Percentiles rank a stretch among this genome's conserved stretches.
phyloP scores from a whole-genome alignment of 2,329 filamentous ascomycete genomes.

The Botryosphaeria dothidea region DNA sequence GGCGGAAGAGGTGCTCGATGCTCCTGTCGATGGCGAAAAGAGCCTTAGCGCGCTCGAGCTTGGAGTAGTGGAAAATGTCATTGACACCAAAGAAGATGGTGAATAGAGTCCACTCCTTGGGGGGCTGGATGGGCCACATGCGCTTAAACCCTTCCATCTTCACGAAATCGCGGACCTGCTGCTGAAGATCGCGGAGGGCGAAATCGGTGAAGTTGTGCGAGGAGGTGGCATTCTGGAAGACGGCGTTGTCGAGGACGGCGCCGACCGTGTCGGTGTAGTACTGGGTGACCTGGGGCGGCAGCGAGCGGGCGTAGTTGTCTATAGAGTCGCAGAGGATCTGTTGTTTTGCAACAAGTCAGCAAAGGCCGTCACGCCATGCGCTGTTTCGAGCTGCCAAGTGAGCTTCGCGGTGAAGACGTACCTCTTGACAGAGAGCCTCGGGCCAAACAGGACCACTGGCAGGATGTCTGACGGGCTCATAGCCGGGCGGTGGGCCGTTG shows the following conservation, averaged over 20 bases:
- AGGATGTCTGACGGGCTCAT: conserved; percentile 28
- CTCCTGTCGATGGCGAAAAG: conserved; percentile 35
- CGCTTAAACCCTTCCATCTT: conserved; percentile 20
- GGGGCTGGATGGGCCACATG: conserved; percentile 22
- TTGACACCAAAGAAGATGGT: conserved; percentile 40
- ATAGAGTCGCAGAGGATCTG: conserved; percentile 21
- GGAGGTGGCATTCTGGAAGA: conserved; percentile 19
- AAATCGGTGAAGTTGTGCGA: conserved; percentile 22
- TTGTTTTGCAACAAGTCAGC: conserved; percentile 26
- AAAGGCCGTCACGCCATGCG: not conserved
- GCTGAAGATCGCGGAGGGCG: conserved; percentile 20
- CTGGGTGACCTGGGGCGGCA: conserved; percentile 18
- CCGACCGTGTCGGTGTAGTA: conserved; percentile 20
- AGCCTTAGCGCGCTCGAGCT: conserved; percentile 31
- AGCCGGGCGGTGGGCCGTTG: conserved; percentile 31
- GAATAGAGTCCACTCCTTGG: conserved; percentile 34
- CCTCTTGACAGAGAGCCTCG: conserved; percentile 39
- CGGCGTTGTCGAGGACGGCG: conserved; percentile 19
- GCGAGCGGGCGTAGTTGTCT: conserved; percentile 20
- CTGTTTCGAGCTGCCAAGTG: not conserved
- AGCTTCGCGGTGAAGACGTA: conserved; percentile 17
- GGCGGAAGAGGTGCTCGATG: conserved; percentile 35
- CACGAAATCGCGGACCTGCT: conserved; percentile 20
- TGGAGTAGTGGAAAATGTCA: conserved; percentile 37
- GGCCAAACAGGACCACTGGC: conserved; percentile 38